These are phyloP conservation scores for Stromatinia cepivora DNA, from an alignment of 2,329 filamentous ascomycete species.

Conservation along the genomic window DNA sequence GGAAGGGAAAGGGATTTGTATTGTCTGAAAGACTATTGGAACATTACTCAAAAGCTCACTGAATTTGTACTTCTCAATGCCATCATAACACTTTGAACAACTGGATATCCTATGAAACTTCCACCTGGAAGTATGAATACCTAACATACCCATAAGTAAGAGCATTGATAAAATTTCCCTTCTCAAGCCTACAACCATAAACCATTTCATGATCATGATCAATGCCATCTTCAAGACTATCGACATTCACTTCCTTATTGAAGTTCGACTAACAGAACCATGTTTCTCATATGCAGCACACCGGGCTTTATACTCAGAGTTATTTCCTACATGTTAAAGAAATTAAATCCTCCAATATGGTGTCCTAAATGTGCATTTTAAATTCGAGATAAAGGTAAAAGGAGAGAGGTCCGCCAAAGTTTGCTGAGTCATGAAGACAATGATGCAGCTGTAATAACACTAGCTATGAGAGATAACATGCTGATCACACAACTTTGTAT, in stretches of 20 bases:
- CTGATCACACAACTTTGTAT: not conserved
- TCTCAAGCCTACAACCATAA: conserved; percentile 7
- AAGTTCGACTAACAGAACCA: conserved; percentile 3
- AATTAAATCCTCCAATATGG: not conserved
- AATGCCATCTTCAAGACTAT: conserved; percentile 9
- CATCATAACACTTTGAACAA: not conserved
- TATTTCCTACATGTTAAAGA: not conserved
- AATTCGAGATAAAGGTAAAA: not conserved
- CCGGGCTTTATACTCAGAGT: not conserved
- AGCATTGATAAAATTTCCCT: not conserved
- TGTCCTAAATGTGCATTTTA: conserved; percentile 2
- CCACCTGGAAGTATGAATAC: conserved; percentile 46
- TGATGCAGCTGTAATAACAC: not conserved
- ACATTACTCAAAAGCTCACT: not conserved
- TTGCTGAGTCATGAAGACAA: not conserved
- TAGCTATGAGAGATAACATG: not conserved
- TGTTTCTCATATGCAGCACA: not conserved
- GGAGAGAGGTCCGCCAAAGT: not conserved
- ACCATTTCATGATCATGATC: too few relatives aligned
- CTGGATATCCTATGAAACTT: conserved; percentile 37
- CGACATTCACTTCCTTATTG: not conserved
- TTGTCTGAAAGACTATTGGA: too few relatives aligned
- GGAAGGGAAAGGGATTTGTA: not conserved
- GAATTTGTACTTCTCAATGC: not conserved
- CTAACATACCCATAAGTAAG: not conserved